These are phyloP conservation scores for Solanum piurae DNA, from an alignment of 257 asterid genomes.

Conservation along the genomic window DNA sequence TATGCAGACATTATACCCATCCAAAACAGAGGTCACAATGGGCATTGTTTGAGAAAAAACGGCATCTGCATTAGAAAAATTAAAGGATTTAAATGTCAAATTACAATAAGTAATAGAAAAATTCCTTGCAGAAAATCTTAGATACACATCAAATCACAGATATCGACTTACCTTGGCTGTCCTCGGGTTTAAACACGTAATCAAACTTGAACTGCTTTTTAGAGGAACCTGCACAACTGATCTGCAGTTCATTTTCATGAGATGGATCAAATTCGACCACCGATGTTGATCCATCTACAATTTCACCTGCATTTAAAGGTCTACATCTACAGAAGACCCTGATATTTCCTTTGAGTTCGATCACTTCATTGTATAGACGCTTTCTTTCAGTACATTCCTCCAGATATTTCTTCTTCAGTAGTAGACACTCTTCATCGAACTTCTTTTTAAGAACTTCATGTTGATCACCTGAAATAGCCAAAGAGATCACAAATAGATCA, in stretches of 20 bases:
- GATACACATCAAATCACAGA: not conserved
- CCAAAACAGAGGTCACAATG: constrained; percentile 83
- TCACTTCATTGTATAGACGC: constrained; percentile 76
- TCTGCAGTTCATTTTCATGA: constrained; percentile 79
- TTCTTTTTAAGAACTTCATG: constrained; percentile 49
- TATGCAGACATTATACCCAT: constrained; percentile 90
- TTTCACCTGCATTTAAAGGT: constrained; percentile 70
- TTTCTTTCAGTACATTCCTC: constrained; percentile 69
- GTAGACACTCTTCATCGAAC: constrained; percentile 41
- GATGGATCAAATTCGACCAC: constrained; percentile 64
- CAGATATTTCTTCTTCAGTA: constrained; percentile 58
- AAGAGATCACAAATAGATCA: not conserved
- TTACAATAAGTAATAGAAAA: not conserved
- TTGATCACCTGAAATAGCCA: constrained; percentile 36
- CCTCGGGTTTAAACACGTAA: constrained; percentile 74
- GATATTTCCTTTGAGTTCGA: constrained; percentile 91
- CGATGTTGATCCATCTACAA: constrained; percentile 47
- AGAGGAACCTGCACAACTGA: constrained; percentile 62
- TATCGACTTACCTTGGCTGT: constrained; percentile 51
- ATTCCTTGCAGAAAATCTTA: not conserved
- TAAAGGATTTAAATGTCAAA: not conserved
- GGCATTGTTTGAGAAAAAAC: constrained; percentile 74
- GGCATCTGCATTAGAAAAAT: constrained; percentile 43
- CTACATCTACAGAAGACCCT: constrained; percentile 97
- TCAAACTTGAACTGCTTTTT: constrained; percentile 78